Base-by-base conservation (phyloP, 2,329 filamentous ascomycete species). In the Apiospora marii region DNA sequence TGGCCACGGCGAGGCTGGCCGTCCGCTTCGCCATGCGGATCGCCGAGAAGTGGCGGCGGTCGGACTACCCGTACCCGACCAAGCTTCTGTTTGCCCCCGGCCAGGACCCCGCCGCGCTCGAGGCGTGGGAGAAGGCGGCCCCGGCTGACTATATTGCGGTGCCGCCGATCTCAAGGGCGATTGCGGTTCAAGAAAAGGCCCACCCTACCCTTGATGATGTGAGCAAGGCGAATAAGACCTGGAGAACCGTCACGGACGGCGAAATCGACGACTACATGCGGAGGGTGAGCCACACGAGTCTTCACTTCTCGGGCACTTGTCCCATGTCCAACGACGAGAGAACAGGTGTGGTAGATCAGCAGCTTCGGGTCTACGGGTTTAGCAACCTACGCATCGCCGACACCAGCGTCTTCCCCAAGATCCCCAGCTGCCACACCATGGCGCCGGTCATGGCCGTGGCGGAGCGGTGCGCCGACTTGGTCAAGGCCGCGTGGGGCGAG, bases 401-500 rank as follows among this genome's bases (percentile, higher is more conserved):
- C 69, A 68, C 74, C 2, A 82, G 80, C 41, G 78, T 81, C 4
- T 79, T 82, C 37, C 81, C 81, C 1, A 72, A 70, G 44, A 76
- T 80, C 5, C 76, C 80, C 0, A 78, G 76, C 68, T 75, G 73
- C 8, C 79, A 81, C 71, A 78, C 78, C 2, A 80, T 80, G 76
- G 77, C 78, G 12, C 75, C 80, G 7, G 74, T 74, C 1, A 75
- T 80, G 19, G 80, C 81, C 76, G 74, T 82, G 37, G 79, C 78
- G 7, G 80, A 81, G 68, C 75, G 80, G 48, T 81, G 78, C 44
- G 80, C 80, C 0, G 78, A 80, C 69, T 77, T 81, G 14, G 68
- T 82, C 19, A 79, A 79, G 73, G 58, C 53, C 1, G 72, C 73
- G 4, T 76, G 74, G 74, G n/a, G 71, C 4, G 14, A 16, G 51